Evolutionary conservation across 306 rosid genomes (phyloP).

Genomic region (Comarum palustre): DNA sequence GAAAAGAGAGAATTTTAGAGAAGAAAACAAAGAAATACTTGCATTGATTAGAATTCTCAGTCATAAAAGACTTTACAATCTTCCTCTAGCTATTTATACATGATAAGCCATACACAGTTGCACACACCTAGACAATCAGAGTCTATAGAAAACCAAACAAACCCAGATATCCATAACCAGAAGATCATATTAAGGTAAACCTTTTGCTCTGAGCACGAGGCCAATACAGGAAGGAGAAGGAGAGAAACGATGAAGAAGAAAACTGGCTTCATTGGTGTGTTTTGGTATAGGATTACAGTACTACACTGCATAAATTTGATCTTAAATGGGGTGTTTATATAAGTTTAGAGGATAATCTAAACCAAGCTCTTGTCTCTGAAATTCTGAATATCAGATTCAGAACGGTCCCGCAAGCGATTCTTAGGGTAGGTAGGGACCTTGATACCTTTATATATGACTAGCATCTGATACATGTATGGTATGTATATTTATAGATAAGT

Average conservation of each 20-base stretch:
- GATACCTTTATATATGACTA: background rate
- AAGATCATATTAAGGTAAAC: background rate
- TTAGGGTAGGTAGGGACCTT: slow-evolving; percentile 12
- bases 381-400: background rate
- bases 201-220: slow-evolving; percentile 28
- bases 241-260: slow-evolving; percentile 7
- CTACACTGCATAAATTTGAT: background rate
- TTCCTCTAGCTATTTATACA: too few relatives aligned
- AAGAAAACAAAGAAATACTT: too few relatives aligned
- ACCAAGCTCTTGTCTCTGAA: slow-evolving; percentile 4
- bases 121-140: background rate
- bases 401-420: slow-evolving; percentile 15
- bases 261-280: slow-evolving; percentile 19
- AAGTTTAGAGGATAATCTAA: background rate
- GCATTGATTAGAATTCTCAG: too few relatives aligned
- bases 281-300: background rate
- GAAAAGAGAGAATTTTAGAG: too few relatives aligned
- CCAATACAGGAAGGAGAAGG: slow-evolving; percentile 30
- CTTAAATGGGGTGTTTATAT: background rate
- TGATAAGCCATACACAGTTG: background rate
- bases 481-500: background rate
- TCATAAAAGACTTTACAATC: slow-evolving; percentile 66
- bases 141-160: background rate
- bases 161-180: background rate
- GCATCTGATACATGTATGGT: background rate